Evolutionary conservation across 2,329 filamentous ascomycete genomes (phyloP).

Genomic region (Aureobasidium sp.): DNA sequence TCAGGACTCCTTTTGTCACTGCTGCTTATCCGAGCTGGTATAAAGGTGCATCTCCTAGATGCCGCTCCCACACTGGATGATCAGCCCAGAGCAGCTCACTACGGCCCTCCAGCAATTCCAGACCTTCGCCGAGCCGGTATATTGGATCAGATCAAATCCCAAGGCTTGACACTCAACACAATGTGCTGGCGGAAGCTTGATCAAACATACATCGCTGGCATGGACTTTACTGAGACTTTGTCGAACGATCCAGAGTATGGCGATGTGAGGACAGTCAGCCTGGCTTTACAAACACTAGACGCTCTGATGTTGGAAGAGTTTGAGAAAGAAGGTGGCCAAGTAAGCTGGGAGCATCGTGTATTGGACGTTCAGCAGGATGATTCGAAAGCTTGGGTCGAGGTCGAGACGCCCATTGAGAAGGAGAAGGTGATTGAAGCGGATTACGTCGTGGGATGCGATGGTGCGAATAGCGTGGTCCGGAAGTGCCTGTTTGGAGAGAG

Average conservation of each 20-base stretch:
- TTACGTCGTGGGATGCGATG: conserved; percentile 20
- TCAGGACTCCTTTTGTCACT: conserved; percentile 34
- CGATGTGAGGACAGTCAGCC: conserved; percentile 14
- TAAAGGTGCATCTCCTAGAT: conserved; percentile 28
- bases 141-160: conserved; percentile 25
- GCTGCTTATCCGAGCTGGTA: conserved; percentile 27
- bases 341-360: conserved; percentile 21
- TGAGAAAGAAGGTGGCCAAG: conserved; percentile 15
- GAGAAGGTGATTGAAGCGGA: conserved; percentile 14
- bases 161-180: conserved; percentile 19
- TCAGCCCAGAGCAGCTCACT: conserved; percentile 34
- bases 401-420: conserved; percentile 17
- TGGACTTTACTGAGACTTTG: conserved; percentile 20
- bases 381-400: conserved; percentile 20
- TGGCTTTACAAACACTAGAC: conserved; percentile 22
- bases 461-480: conserved; percentile 17
- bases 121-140: conserved; percentile 30
- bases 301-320: conserved; percentile 20
- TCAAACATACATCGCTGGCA: conserved; percentile 19
- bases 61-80: conserved; percentile 20
- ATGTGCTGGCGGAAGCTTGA: conserved; percentile 23
- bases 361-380: conserved; percentile 20
- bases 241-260: conserved; percentile 16
- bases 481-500: conserved; percentile 16
- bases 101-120: conserved; percentile 33